Base-by-base conservation (phyloP, 2,329 filamentous ascomycete genomes). In the Aspergillus pseudoglaucus region DNA sequence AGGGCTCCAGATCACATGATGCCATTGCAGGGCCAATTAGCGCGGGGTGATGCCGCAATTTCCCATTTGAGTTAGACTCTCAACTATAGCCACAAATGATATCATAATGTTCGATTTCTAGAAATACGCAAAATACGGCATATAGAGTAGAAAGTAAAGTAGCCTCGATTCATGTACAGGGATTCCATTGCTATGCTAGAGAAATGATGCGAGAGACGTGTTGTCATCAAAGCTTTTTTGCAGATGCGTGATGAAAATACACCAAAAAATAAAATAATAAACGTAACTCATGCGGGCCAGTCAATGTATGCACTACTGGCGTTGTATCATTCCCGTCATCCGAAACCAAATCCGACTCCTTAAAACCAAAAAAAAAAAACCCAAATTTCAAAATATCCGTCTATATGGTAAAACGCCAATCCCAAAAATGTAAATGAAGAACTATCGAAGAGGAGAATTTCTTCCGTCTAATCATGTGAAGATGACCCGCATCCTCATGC, bases 351-450 rank as follows among this genome's bases (percentile, higher is more conserved):
- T 30, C 23, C 40, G 12, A 25, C 23, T 30, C 20, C 18, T 3
- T 17, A 10, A n/a, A 18, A 32, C 14, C 32, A 35, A 35, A 35
- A 35, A 35, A 15, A 15, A n/a, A 33, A n/a, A 35, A 35, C 14
- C 33, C n/a, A 8, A 35, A 10, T 14, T 40, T 14, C 15, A 9
- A 18, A 48, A 25, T 40, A 42, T 39, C 33, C 51, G 45, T 59
- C 53, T 54, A 55, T 54, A 30, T 30, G 39, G 47, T 32, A 39
- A 41, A 56, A 58, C 55, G 52, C 53, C 55, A 35, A 37, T 37
- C 33, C 33, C 12, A 30, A 30, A 30, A 30, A 30, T 3, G 25
- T 30, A 30, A 30, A 30, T 30, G 10, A 2, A 30, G 10, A 30
- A 12, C 12, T 30, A 30, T 42, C 45, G 32, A 20, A 45, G 41